Base-by-base conservation (phyloP, 2,329 filamentous ascomycete species). In the Claviceps sp. region DNA sequence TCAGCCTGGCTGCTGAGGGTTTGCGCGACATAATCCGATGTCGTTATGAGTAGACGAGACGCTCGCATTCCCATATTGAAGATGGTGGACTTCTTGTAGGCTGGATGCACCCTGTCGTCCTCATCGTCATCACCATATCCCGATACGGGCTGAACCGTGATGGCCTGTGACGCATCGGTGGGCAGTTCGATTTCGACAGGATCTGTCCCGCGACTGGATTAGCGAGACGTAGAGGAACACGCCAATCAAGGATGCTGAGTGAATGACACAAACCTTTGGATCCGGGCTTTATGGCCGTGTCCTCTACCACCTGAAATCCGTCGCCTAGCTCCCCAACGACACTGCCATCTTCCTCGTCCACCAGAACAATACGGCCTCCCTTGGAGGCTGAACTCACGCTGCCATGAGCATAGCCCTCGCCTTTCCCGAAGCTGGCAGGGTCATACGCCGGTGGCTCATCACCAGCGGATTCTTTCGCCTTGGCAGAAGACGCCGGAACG, bases 301-400 rank as follows among this genome's bases (percentile, higher is more conserved):
- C 81, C 62, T 96, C 89, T 16, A 91, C 75, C 18, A 95, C 78
- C 57, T 89, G 75, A 62, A 88, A 91, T 18, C 84, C 85, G 53
- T 91, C 85, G 53, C 85, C 82, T 55, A 98, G 72, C 70, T 98
- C 91, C 46, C 93, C 93, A 30, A 98, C 86, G 8, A 98, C 86
- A 60, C 88, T 94, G 50, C 93, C 93, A 68, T 98, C 86, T 65
- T 97, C 91, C 68, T 98, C 93, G 63, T 98, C 89, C 16, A 98
- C 75, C 9, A 98, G 76, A 5, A 98, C 91, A 59, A 96, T 91
- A 66, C 93, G 83, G 16, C 90, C 87, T 38, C 79, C 66, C 51
- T 81, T 76, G 52, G 61, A 65, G 16, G 62, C 52, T 4, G 73
- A 72, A 60, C 79, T 82, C 50, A 77, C 73, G 59, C 77, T 81